Evolutionary conservation across 257 asterid genomes (phyloP).

Genomic region (Nicotiana obtusifolia): DNA sequence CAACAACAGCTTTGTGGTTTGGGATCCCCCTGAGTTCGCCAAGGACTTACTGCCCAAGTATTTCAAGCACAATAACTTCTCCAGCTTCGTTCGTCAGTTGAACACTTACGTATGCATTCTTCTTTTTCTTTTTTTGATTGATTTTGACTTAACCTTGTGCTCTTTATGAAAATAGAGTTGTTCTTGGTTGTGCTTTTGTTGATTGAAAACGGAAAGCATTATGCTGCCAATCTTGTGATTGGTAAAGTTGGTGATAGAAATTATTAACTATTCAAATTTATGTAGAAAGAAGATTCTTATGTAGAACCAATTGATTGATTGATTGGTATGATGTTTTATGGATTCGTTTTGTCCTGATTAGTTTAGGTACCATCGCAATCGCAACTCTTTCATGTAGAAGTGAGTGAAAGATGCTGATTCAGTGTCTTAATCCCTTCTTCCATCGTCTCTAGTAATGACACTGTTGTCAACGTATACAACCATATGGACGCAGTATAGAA

Average conservation of each 20-base stretch:
- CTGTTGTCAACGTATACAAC: background rate
- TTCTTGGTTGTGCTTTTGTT: background rate
- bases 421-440: background rate
- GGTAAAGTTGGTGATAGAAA: background rate
- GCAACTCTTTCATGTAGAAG: background rate
- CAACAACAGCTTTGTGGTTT: slow-evolving; percentile 65
- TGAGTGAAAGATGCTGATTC: background rate
- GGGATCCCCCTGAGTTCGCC: slow-evolving; percentile 78
- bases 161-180: background rate
- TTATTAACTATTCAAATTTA: background rate
- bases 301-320: background rate
- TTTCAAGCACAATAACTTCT: slow-evolving; percentile 79
- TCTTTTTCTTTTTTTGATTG: background rate
- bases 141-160: background rate
- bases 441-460: background rate
- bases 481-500: background rate
- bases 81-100: slow-evolving; percentile 67
- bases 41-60: slow-evolving; percentile 57
- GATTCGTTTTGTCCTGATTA: background rate
- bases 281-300: background rate
- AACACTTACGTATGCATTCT: slow-evolving; percentile 33
- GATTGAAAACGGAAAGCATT: background rate
- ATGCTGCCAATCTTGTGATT: background rate
- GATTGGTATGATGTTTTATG: background rate
- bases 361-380: background rate